These are phyloP conservation scores for Paramyrothecium roridum DNA, from an alignment of 2,329 filamentous ascomycete species.

Conservation along the genomic window DNA sequence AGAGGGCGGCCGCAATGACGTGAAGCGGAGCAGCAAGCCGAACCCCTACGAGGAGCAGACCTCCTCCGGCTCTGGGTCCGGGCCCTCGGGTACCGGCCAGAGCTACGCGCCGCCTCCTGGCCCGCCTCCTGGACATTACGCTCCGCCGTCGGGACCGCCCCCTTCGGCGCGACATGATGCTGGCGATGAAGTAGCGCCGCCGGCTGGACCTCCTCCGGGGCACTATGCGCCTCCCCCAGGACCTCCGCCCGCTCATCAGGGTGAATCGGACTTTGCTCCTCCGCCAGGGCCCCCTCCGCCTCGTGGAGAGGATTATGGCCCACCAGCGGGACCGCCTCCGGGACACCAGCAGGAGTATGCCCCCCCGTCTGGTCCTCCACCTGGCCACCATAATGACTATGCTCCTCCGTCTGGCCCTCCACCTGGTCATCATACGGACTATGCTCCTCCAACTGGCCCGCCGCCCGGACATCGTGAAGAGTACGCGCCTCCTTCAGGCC, in stretches of 20 bases:
- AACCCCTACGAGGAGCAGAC: constrained; percentile 5
- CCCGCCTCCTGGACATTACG: background rate
- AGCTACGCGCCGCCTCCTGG: background rate
- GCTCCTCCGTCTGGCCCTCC: constrained; percentile 32
- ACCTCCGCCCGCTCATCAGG: constrained; percentile 13
- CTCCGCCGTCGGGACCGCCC: constrained; percentile 5
- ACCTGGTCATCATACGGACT: constrained; percentile 8
- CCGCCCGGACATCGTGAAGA: constrained; percentile 22
- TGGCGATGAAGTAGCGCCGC: constrained; percentile 22
- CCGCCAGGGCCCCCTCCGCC: constrained; percentile 29
- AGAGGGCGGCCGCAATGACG: constrained; percentile 10
- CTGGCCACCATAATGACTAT: constrained; percentile 17
- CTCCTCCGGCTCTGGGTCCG: background rate
- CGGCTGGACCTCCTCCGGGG: constrained; percentile 19
- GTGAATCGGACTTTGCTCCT: constrained; percentile 21
- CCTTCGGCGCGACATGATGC: constrained; percentile 4
- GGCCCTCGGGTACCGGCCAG: too few species aligned
- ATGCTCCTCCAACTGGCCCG: constrained; percentile 23
- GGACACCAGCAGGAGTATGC: constrained; percentile 14
- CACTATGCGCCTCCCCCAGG: constrained; percentile 17
- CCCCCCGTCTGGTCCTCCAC: constrained; percentile 27
- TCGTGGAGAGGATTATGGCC: constrained; percentile 12
- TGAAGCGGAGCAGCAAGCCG: constrained; percentile 13
- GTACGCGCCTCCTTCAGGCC: constrained; percentile 24
- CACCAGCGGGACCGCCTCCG: constrained; percentile 17